Evolutionary conservation across 2,329 filamentous ascomycete genomes (phyloP).

Genomic region (Exophiala lecanii-corni): DNA sequence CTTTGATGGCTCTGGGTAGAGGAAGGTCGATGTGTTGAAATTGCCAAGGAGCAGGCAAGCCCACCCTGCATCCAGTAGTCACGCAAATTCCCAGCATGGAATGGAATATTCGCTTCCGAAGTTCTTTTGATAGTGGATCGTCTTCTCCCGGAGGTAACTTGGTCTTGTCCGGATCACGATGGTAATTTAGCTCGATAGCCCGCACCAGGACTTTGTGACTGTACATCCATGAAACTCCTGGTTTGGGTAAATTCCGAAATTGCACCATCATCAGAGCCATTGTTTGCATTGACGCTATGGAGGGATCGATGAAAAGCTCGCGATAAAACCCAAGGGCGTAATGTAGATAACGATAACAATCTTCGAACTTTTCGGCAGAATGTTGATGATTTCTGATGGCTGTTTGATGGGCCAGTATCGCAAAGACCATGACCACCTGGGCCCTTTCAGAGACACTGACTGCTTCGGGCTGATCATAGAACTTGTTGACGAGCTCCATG

Average conservation of each 20-base stretch:
- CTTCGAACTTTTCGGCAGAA: conserved; percentile 48
- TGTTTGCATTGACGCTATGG: conserved; percentile 66
- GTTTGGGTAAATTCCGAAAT: conserved; percentile 72
- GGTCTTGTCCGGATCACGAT: conserved; percentile 64
- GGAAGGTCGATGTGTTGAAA: conserved; percentile 68
- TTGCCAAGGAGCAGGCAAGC: conserved; percentile 69
- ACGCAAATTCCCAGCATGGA: conserved; percentile 61
- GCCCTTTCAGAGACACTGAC: conserved; percentile 63
- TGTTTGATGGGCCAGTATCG: conserved; percentile 72
- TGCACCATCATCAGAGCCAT: conserved; percentile 67
- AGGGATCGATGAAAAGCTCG: conserved; percentile 58
- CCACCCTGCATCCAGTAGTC: conserved; percentile 69
- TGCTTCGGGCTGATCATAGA: conserved; percentile 62
- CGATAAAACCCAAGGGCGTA: conserved; percentile 67
- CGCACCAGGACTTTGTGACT: conserved; percentile 60
- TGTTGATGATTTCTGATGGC: conserved; percentile 63
- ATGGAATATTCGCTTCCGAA: conserved; percentile 78
- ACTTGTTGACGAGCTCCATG: conserved; percentile 64
- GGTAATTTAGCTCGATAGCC: conserved; percentile 70
- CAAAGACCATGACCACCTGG: conserved; percentile 73
- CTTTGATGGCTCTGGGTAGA: conserved; percentile 65
- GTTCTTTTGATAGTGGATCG: conserved; percentile 63
- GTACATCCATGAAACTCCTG: conserved; percentile 67
- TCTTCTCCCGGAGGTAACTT: conserved; percentile 36
- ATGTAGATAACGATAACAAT: conserved; percentile 74